Conservation (phyloP, 2,329 filamentous ascomycete species). For the Aspergillus persii region DNA sequence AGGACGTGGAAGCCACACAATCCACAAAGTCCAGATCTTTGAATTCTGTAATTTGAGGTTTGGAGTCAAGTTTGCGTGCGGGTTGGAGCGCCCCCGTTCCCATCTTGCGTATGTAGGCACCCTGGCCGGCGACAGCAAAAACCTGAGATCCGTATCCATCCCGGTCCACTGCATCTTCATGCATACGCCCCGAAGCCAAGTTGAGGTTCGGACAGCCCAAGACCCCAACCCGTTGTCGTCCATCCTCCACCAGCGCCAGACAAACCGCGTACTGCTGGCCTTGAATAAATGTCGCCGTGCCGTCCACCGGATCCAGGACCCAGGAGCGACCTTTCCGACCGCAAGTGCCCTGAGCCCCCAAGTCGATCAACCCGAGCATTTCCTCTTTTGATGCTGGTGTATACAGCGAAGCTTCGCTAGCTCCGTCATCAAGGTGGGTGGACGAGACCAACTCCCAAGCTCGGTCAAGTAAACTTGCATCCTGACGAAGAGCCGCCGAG, state of each 20-base stretch:
- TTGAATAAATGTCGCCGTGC: conserved; percentile 60
- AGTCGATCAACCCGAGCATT: conserved; percentile 62
- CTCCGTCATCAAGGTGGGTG: conserved; percentile 33
- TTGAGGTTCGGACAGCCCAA: conserved; percentile 63
- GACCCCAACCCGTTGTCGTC: conserved; percentile 57
- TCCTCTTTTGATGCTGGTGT: conserved; percentile 50
- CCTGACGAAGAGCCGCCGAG: conserved; percentile 51
- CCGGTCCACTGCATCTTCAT: conserved; percentile 43
- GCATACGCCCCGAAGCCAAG: conserved; percentile 34
- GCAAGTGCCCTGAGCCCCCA: conserved; percentile 48
- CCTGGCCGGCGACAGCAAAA: conserved; percentile 49
- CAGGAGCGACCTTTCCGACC: conserved; percentile 50
- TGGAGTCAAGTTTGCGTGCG: conserved; percentile 29
- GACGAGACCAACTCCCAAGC: conserved; percentile 56
- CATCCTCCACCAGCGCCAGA: conserved; percentile 58
- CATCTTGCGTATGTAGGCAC: conserved; percentile 41
- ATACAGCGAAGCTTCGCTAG: conserved; percentile 34
- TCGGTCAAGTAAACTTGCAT: conserved; percentile 49
- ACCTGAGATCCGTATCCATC: conserved; percentile 51
- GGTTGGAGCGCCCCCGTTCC: conserved; percentile 32
- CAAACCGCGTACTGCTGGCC: conserved; percentile 64
- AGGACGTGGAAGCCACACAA: conserved; percentile 34
- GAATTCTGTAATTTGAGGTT: conserved; percentile 23
- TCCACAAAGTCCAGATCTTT: conserved; percentile 48
- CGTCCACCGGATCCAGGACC: conserved; percentile 65